phyloP scores from a whole-genome alignment of 345 rosid genomes.

The Citrus sp. region DNA sequence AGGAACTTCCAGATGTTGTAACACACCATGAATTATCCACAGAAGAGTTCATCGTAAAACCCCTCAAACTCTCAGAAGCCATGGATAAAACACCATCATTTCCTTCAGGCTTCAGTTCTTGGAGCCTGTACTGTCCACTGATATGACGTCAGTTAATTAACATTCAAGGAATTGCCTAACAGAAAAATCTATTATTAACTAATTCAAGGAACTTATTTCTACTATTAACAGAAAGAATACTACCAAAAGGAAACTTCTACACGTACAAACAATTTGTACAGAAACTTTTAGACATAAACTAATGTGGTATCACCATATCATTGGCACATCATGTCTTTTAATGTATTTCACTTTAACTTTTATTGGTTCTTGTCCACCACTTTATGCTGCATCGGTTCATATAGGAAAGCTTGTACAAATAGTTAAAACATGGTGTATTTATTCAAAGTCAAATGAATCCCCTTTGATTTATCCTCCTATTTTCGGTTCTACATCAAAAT shows the following conservation, averaged over 20 bases:
- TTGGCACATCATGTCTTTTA: background rate
- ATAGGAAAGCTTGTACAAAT: background rate
- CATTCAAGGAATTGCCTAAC: background rate
- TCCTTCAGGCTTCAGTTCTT: slow-evolving; percentile 18
- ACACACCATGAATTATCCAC: slow-evolving; percentile 11
- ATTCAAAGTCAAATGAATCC: background rate
- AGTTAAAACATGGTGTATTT: background rate
- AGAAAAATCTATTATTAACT: background rate
- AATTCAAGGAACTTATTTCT: background rate
- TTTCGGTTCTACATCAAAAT: background rate
- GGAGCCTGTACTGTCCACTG: slow-evolving; percentile 9
- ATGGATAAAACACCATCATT: slow-evolving; percentile 7
- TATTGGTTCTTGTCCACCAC: background rate
- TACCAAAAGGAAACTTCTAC: background rate
- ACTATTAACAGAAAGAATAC: background rate
- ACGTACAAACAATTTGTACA: background rate
- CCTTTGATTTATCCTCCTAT: background rate
- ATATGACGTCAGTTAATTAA: background rate
- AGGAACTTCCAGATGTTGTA: background rate
- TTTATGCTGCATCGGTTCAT: background rate
- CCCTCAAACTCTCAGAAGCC: slow-evolving; percentile 2
- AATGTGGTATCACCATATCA: background rate
- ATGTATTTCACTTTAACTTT: too few species aligned
- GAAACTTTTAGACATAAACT: background rate
- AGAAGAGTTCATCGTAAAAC: slow-evolving; percentile 2